Conservation (phyloP, 139 green algal species). For the Coelastrella sp. region DNA sequence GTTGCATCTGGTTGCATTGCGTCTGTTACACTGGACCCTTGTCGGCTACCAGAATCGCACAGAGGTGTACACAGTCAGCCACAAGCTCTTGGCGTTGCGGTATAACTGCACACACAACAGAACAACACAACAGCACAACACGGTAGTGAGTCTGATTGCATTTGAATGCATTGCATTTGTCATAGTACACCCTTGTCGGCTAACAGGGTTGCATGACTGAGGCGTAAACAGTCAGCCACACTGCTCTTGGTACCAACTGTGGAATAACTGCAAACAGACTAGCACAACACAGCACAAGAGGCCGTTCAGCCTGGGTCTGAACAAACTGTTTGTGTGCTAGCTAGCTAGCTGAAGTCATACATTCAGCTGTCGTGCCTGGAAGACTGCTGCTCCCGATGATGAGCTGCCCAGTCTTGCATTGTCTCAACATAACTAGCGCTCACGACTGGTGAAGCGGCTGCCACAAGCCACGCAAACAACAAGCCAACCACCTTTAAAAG, state of each 20-base stretch:
- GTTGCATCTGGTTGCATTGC: no score
- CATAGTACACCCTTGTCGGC: constrained; percentile 1
- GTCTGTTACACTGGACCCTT: no score
- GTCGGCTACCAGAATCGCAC: background rate
- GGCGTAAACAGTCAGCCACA: background rate
- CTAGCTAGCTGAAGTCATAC: background rate
- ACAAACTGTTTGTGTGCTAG: no score
- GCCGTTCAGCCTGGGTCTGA: no score
- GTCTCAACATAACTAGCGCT: background rate
- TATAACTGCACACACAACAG: background rate
- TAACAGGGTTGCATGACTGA: background rate
- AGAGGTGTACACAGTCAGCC: background rate
- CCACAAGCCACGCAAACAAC: background rate
- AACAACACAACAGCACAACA: no score
- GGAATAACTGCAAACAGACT: background rate
- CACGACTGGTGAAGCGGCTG: background rate
- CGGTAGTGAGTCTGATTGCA: no score
- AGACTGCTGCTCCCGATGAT: background rate
- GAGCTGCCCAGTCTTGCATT: background rate
- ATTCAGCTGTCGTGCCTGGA: background rate
- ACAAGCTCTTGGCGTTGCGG: background rate
- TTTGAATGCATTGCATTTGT: no score
- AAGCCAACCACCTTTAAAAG: background rate
- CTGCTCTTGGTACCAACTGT: no score
- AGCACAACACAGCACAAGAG: background rate